phyloP scores from a whole-genome alignment of 108 stramenopile species.

The Nitzschia palea region DNA sequence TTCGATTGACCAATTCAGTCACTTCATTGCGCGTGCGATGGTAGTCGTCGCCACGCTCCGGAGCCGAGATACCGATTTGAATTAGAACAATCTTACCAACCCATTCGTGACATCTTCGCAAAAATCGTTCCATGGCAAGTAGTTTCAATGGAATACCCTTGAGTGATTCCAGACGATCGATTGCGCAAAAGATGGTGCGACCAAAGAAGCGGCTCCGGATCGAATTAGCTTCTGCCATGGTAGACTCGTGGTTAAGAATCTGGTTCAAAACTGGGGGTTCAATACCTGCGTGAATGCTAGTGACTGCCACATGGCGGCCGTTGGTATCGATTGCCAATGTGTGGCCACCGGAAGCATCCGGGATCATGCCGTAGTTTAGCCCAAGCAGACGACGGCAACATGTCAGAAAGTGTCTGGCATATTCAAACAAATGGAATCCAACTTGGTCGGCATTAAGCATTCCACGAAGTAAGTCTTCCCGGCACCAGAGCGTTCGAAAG shows the following conservation, averaged over 20 bases:
- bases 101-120: slow-evolving; percentile 86
- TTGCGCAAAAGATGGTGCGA: slow-evolving; percentile 86
- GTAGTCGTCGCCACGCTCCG: slow-evolving; percentile 89
- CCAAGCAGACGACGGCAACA: slow-evolving; percentile 96
- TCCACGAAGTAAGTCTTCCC: slow-evolving; percentile 92
- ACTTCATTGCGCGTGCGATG: slow-evolving; percentile 77
- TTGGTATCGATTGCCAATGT: slow-evolving; percentile 90
- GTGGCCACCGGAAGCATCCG: slow-evolving; percentile 82
- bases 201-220: slow-evolving; percentile 77
- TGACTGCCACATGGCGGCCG: slow-evolving; percentile 92
- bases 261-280: slow-evolving; percentile 88
- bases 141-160: slow-evolving; percentile 97
- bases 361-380: slow-evolving; percentile 91
- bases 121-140: slow-evolving; percentile 90
- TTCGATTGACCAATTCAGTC: slow-evolving; percentile 70
- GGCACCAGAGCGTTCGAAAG: slow-evolving; percentile 92
- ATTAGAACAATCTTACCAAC: slow-evolving; percentile 92
- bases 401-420: slow-evolving; percentile 98
- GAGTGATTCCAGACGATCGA: slow-evolving; percentile 94
- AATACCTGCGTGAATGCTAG: slow-evolving; percentile 95
- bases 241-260: slow-evolving; percentile 63
- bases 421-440: slow-evolving; percentile 99
- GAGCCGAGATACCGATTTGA: slow-evolving; percentile 92
- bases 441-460: slow-evolving; percentile 97
- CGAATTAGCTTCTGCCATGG: slow-evolving; percentile 48